These are phyloP conservation scores for Danielia reshetovae DNA, from an alignment of 805 yeast species.

Conservation along the genomic window DNA sequence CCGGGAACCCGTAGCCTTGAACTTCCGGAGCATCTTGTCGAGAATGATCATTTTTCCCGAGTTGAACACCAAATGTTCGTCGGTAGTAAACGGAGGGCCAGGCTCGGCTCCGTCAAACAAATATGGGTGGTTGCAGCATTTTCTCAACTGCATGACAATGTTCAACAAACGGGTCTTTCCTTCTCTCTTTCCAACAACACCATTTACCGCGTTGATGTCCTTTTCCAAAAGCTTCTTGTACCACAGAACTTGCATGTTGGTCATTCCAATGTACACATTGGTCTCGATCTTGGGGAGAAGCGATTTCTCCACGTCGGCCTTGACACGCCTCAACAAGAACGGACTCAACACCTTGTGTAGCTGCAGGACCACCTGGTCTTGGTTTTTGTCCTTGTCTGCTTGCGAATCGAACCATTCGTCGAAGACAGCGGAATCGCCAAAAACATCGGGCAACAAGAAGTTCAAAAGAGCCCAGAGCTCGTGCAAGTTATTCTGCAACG, in stretches of 20 bases:
- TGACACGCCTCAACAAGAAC: slow-evolving; percentile 81
- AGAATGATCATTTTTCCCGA: slow-evolving; percentile 88
- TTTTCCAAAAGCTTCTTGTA: slow-evolving; percentile 83
- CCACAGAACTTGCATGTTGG: slow-evolving; percentile 93
- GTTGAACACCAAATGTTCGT: slow-evolving; percentile 87
- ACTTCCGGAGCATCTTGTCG: slow-evolving; percentile 73
- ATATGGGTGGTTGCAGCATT: slow-evolving; percentile 97
- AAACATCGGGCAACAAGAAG: slow-evolving; percentile 89
- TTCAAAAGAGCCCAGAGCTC: slow-evolving; percentile 95
- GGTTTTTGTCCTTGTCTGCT: slow-evolving; percentile 41
- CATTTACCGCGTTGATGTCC: slow-evolving; percentile 94
- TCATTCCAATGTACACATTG: slow-evolving; percentile 89
- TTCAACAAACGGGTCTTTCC: slow-evolving; percentile 87
- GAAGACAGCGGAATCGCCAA: slow-evolving; percentile 84
- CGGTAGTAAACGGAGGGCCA: slow-evolving; percentile 95
- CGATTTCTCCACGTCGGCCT: slow-evolving; percentile 89
- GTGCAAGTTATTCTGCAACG: slow-evolving; percentile 89
- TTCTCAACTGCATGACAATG: slow-evolving; percentile 94
- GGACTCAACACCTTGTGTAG: slow-evolving; percentile 86
- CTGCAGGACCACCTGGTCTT: slow-evolving; percentile 83
- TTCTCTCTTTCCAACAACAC: slow-evolving; percentile 90
- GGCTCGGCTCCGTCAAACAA: slow-evolving; percentile 99
- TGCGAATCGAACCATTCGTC: slow-evolving; percentile 84
- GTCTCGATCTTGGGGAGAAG: slow-evolving; percentile 86
- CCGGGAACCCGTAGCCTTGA: slow-evolving; percentile 75